Base-by-base conservation (phyloP, 2,329 filamentous ascomycete genomes). In the Pseudopyricularia cyperi region DNA sequence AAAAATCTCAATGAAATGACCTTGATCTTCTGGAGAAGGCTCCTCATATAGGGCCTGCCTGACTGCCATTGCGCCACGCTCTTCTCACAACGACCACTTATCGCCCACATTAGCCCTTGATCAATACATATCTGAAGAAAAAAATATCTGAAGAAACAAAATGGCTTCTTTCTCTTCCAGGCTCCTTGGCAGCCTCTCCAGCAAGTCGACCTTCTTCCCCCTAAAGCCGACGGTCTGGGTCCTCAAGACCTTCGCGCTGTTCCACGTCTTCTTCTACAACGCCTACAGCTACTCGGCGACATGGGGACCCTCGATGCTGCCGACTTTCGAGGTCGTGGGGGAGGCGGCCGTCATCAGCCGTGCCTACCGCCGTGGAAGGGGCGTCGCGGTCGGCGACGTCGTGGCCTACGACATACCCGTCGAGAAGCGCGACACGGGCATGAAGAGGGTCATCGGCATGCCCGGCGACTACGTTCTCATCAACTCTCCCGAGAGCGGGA, bases 301-400 rank as follows among this genome's bases (percentile, higher is more conserved):
- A 15, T 72, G 73, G 26, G 91, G 91, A 2, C 81, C 89, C 3
- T 91, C 86, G 17, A 97, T 97, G 93, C 77, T 93, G 50, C 91
- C 91, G 7, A 95, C 89, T 0, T 82, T 96, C 55, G 72, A 75
- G 24, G 72, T 82, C 1, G 66, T 72, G 8, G 83, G 82, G 52
- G 85, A 91, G 62, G 82, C 73, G 65, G 73, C 91, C 47, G 65
- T 90, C 12, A 77, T 87, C 51, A 82, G 81, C 54, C 81, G 81
- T 58, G 69, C 73, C n/a, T 77, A 84, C 66, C 79, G 84, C 7
- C 73, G 79, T 30, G 91, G 91, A 4, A 78, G 83, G 33, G 65
- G 68, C 59, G 62, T 81, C 14, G 62, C 68, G 49, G 83, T 95
- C n/a, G 93, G 93, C 28, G 93, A 98, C 66, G 68, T 96, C 11